These are phyloP conservation scores for Leccinum fuscescens DNA, from an alignment of 1,284 basidiomycete genomes.

Conservation along the genomic window DNA sequence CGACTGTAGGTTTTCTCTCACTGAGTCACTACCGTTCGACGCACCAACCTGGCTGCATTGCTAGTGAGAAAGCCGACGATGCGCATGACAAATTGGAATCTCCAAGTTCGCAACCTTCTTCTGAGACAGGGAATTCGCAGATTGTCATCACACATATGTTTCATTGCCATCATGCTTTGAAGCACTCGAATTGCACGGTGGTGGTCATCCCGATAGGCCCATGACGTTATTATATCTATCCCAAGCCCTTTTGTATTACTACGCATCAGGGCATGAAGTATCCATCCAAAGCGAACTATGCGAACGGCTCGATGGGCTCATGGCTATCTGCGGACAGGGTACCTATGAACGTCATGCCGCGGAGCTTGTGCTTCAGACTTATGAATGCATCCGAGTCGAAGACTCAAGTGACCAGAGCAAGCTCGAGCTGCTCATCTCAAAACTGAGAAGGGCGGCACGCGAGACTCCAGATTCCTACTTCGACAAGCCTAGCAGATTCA, in stretches of 20 bases:
- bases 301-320: neutral
- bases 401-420: neutral
- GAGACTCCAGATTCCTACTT: constrained; percentile 1
- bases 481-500: neutral
- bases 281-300: neutral
- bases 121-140: too few relatives aligned
- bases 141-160: too few relatives aligned
- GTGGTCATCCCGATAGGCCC: too few relatives aligned
- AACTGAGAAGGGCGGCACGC: neutral
- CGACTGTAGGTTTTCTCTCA: neutral
- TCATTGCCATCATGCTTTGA: too few relatives aligned
- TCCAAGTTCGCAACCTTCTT: too few relatives aligned
- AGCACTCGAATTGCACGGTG: too few relatives aligned
- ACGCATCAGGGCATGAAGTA: neutral
- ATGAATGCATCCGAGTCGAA: neutral
- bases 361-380: constrained; percentile 5
- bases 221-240: too few relatives aligned
- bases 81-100: too few relatives aligned
- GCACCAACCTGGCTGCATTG: fast-evolving
- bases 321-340: neutral
- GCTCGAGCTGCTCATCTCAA: constrained; percentile 5
- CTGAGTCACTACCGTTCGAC: neutral
- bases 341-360: constrained; percentile 4
- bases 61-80: too few relatives aligned
- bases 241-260: neutral